Evolutionary conservation across 306 rosid genomes (phyloP).

Genomic region (Alnus rubra): DNA sequence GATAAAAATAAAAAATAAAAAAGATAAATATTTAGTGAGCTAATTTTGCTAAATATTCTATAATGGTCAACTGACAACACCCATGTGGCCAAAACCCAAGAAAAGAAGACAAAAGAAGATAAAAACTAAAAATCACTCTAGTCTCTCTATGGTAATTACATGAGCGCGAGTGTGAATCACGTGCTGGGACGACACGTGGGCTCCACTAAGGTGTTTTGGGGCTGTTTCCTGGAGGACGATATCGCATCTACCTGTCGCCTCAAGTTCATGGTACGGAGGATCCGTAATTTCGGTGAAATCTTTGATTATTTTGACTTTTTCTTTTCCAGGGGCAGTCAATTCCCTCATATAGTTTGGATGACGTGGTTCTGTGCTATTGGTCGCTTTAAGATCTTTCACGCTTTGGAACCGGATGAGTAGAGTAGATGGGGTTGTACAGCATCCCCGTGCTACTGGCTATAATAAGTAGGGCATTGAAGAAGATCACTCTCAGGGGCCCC

Average conservation of each 20-base stretch:
- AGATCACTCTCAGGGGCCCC: background rate
- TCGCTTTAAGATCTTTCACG: background rate
- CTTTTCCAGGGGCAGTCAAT: background rate
- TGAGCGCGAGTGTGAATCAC: background rate
- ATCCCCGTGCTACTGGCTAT: background rate
- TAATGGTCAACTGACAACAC: no score
- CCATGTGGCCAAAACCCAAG: no score
- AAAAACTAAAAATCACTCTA: no score
- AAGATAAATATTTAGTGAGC: no score
- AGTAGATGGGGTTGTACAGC: no score
- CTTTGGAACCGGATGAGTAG: background rate
- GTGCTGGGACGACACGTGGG: background rate
- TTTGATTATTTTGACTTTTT: background rate
- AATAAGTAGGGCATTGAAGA: background rate
- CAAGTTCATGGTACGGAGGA: background rate
- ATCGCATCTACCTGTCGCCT: background rate
- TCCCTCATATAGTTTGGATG: background rate
- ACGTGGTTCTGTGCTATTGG: background rate
- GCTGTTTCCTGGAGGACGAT: background rate
- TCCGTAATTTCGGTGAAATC: conserved; percentile 16
- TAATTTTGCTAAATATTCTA: no score
- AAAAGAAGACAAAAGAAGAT: background rate
- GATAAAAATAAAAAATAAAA: no score
- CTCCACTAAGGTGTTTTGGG: background rate
- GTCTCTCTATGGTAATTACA: no score